These are phyloP conservation scores for Quambalaria eucalypti DNA, from an alignment of 1,284 basidiomycete genomes.

Conservation along the genomic window DNA sequence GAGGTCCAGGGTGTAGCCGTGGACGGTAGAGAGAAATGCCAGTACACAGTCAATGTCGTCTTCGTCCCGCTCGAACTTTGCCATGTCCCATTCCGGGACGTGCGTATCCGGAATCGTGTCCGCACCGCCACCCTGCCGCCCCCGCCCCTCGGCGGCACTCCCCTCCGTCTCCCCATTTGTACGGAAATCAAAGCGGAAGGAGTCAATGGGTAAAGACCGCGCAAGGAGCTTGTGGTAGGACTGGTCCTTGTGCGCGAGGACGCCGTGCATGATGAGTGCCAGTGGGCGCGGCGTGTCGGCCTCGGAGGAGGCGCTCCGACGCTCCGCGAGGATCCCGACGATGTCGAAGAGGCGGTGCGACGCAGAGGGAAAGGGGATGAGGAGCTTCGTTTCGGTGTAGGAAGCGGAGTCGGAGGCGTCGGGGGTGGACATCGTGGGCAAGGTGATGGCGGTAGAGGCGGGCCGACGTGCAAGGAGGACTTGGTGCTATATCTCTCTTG, in stretches of 20 bases:
- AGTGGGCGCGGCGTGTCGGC: slow-evolving; percentile 5
- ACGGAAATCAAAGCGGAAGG: slow-evolving; percentile 74
- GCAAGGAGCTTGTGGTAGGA: slow-evolving; percentile 68
- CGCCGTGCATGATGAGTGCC: slow-evolving; percentile 34
- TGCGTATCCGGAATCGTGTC: neutral
- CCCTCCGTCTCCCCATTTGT: slow-evolving; percentile 14
- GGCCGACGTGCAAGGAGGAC: no score
- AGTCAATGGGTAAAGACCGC: slow-evolving; percentile 61
- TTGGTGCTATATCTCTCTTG: no score
- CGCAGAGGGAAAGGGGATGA: slow-evolving; percentile 20
- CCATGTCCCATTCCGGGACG: slow-evolving; percentile 6
- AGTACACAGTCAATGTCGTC: slow-evolving; percentile 12
- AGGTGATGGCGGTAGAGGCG: no score
- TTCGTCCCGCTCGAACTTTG: slow-evolving; percentile 5
- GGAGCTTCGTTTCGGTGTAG: slow-evolving; percentile 24
- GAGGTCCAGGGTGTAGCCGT: slow-evolving; percentile 13
- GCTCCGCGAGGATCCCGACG: slow-evolving; percentile 21
- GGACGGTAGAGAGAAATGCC: neutral
- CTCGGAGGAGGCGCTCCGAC: slow-evolving; percentile 1
- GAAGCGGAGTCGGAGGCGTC: no score
- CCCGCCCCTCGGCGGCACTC: no score
- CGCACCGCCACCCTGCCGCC: neutral
- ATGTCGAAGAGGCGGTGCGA: slow-evolving; percentile 16
- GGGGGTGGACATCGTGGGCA: no score
- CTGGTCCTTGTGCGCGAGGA: slow-evolving; percentile 55